Base-by-base conservation (phyloP, 73 alveolate genomes). In the Blepharisma stoltei region DNA sequence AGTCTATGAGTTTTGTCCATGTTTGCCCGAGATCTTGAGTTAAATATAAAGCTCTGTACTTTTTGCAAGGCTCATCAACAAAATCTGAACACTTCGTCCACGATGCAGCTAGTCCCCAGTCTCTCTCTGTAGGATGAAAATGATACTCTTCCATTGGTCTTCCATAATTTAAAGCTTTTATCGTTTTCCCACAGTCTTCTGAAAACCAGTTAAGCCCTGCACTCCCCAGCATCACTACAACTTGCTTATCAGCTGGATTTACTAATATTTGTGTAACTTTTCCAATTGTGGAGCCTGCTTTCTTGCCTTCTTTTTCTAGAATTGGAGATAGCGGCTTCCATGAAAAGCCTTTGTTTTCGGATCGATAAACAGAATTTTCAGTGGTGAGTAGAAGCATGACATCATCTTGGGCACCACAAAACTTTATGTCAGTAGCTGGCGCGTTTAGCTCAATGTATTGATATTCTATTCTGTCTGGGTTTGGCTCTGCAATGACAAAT, bases 61-160 rank as follows among this genome's bases (percentile, higher is more conserved):
- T 89, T 83, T 46, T 83, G 79, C 46, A 92, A 38, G 77, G 66
- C 67, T n/a, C 81, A 78, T 95, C 96, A 89, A 47, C 85, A 49
- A 18, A 55, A 54, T 6, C 98, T 96, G 66, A 77, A 70, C 98
- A 92, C 50, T 81, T 76, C 32, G 95, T 88, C 90, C 90, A 92
- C 6, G 94, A 81, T n/a, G 95, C 77, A n/a, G 96, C 98, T 21
- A 92, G 54, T 18, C 92, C 94, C 98, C 96, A 90, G 45, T 70
- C 77, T 53, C 90, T 60, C 79, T 82, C 83, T 4, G 92, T 90
- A 6, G 98, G 98, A 87, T 92, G 98, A 73, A 92, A 92, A 55
- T 75, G 49, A 68, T 85, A 89, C 73, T 92, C 95, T 8, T 86
- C 85, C 37, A 92, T 86, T 80, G 76, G 77, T 46, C 85, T 86